A percentile compares a stretch with the other conserved stretches of the same genome.
phyloP scores from a whole-genome alignment of 306 rosid species.

The Prunus kanzakura region DNA sequence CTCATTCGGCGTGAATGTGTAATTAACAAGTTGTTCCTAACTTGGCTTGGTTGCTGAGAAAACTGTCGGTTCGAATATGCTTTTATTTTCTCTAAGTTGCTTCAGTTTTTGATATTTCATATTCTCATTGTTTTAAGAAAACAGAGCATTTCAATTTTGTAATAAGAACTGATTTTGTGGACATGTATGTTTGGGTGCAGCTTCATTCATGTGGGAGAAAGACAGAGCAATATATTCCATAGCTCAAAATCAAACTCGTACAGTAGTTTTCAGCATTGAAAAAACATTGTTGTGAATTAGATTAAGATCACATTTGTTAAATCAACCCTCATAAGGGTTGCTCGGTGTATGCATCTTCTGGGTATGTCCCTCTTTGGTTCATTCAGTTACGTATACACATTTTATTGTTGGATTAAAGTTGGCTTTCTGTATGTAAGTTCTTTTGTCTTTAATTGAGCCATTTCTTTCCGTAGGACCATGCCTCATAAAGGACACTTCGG shows the following conservation, averaged over 20 bases:
- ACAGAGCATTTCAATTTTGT: neutral
- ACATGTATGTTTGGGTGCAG: conserved; percentile 20
- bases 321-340: conserved; percentile 10
- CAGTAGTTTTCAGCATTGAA: neutral
- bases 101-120: neutral
- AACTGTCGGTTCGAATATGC: no score
- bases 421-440: conserved; percentile 2
- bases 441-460: conserved; percentile 5
- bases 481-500: conserved; percentile 75
- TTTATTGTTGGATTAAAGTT: neutral
- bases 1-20: neutral
- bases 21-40: neutral
- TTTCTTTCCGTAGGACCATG: conserved; percentile 41
- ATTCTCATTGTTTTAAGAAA: no score
- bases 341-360: neutral
- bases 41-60: conserved; percentile 1
- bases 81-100: neutral
- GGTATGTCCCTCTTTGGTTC: conserved; percentile 18
- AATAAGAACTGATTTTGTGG: neutral
- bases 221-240: conserved; percentile 3
- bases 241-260: neutral
- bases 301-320: conserved; percentile 11
- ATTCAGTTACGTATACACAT: neutral
- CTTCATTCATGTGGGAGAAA: conserved; percentile 23
- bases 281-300: conserved; percentile 1